phyloP scores from a whole-genome alignment of 1,284 basidiomycete species.

The Puccinia hordei region DNA sequence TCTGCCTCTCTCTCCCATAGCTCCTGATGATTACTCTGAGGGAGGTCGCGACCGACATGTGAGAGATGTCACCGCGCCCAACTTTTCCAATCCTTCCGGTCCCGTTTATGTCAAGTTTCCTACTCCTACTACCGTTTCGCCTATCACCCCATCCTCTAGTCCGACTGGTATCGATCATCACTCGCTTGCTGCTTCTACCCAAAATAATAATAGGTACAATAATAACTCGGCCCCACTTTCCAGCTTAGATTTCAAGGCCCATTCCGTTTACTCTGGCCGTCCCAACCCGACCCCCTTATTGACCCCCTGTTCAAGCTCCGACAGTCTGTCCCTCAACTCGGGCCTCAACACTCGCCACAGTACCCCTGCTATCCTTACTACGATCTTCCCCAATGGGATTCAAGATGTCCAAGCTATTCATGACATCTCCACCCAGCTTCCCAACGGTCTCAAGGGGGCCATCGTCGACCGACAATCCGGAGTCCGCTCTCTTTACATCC shows the following conservation, averaged over 20 bases:
- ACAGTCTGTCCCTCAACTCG: slow-evolving; percentile 27
- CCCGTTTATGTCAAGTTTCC: slow-evolving; percentile 50
- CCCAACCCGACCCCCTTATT: slow-evolving; percentile 28
- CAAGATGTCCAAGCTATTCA: slow-evolving; percentile 41
- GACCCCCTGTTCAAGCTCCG: slow-evolving; percentile 41
- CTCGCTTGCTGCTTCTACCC: slow-evolving; percentile 10
- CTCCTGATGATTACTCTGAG: slow-evolving; percentile 39
- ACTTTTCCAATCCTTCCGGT: slow-evolving; percentile 32
- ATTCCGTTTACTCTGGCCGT: slow-evolving; percentile 18
- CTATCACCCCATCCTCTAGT: slow-evolving; percentile 41
- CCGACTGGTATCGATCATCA: slow-evolving; percentile 14
- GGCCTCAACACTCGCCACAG: not conserved
- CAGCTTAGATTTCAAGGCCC: not conserved
- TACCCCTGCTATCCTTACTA: slow-evolving; percentile 11
- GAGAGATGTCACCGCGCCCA: slow-evolving; percentile 51
- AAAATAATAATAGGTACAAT: not conserved
- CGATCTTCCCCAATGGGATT: slow-evolving; percentile 35
- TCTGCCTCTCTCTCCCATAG: slow-evolving; percentile 14
- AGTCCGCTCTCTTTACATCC: slow-evolving; percentile 38
- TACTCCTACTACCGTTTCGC: slow-evolving; percentile 19
- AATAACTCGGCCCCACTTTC: not conserved
- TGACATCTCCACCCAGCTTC: slow-evolving; percentile 36
- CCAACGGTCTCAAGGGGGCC: slow-evolving; percentile 34
- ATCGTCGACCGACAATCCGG: slow-evolving; percentile 38
- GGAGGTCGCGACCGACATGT: slow-evolving; percentile 52